phyloP scores from a whole-genome alignment of 2,329 filamentous ascomycete species.

The Alternaria sp. region DNA sequence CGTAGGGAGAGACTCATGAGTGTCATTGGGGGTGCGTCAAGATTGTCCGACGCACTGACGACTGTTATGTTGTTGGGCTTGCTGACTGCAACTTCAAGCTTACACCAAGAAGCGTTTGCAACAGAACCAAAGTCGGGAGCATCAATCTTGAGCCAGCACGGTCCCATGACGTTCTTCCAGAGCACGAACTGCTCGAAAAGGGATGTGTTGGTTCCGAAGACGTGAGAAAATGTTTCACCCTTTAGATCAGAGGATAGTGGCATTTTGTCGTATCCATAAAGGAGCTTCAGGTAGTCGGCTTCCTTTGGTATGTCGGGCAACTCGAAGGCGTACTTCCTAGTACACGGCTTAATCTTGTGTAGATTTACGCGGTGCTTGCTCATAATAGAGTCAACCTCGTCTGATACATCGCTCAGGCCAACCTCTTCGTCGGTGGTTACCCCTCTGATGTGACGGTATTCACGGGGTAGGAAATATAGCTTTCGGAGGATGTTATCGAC shows the following conservation, averaged over 20 bases:
- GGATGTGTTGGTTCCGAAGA: conserved; percentile 91
- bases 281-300: conserved; percentile 89
- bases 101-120: conserved; percentile 96
- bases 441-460: conserved; percentile 65
- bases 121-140: conserved; percentile 82
- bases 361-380: conserved; percentile 81
- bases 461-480: conserved; percentile 87
- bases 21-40: conserved; percentile 85
- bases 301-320: conserved; percentile 85
- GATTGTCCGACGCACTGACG: conserved; percentile 76
- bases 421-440: conserved; percentile 77
- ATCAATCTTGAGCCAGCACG: conserved; percentile 93
- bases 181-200: conserved; percentile 98
- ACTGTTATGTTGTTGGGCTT: conserved; percentile 78
- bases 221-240: conserved; percentile 90
- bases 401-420: conserved; percentile 86
- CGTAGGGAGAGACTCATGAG: conserved; percentile 94
- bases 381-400: conserved; percentile 89
- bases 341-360: conserved; percentile 92
- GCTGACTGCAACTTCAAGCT: conserved; percentile 83
- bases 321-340: conserved; percentile 95
- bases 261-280: conserved; percentile 91
- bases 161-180: conserved; percentile 99
- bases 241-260: conserved; percentile 71
- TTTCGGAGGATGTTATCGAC: conserved; percentile 93